Evolutionary conservation across 2,329 filamentous ascomycete species (phyloP), one percentile per base, ranked within the genome.

Genomic region (Sarocladiaceae sp.): DNA sequence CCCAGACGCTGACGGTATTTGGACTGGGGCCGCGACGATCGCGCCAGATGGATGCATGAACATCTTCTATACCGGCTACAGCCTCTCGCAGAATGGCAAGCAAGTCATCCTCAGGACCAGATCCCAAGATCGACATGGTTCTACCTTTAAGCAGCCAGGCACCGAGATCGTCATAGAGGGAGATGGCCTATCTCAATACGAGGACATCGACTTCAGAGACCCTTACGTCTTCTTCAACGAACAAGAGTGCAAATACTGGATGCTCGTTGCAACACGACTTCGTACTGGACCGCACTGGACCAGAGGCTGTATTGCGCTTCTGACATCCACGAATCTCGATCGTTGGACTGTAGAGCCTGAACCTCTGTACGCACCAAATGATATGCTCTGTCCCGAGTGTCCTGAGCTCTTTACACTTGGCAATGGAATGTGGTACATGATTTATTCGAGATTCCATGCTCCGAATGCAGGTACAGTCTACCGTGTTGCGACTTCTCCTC

Each of bases 31-130:
- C 11, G 61, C 60, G 1, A 51, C 64, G 34, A 47, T 56, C 13
- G 62, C 58, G 3, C 54, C 53, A 12, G 58, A 63, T 34, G 53
- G 53, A 6, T 52, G 51, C 24, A 58, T 64, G 58, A 60, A 63
- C 44, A 50, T 64, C 32, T 62, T 64, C 45, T 64, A 64, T 49
- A 64, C 62, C 9, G 62, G 62, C 2, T 64, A 64, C 45, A 63
- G 58, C 44, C 43, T 63, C 19, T 50, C 49, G 1, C 48, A 54
- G 16, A 50, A 52, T 23, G 60, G 61, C 6, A 54, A 52, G n/a
- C 62, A 64, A 43, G 58, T 57, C 6, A 59, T 64, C 24, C 49
- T 64, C 23, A 58, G 55, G 7, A 51, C 54, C 2, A 50, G n/a
- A 6, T 53, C 59, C 10, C 27, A 32, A 6, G 55, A 60, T 42